Evolutionary conservation across 176 grass and related monocot species (phyloP), one percentile per base, ranked within the genome.

Genomic region (Pharus latifolius): DNA sequence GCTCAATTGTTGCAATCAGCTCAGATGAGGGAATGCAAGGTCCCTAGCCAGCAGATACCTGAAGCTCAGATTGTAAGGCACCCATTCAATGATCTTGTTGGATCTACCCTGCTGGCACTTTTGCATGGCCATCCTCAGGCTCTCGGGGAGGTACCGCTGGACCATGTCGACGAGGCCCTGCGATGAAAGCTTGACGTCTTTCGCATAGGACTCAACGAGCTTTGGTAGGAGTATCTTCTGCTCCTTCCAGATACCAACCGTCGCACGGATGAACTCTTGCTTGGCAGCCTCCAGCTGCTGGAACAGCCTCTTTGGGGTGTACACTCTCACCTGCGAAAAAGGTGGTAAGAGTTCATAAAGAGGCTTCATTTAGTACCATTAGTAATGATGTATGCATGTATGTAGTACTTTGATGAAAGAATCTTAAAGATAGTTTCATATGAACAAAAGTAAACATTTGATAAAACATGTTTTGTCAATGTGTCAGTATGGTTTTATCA

Each of bases 211-310:
- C 43, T 90, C 89, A 4, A 97, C 73, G 5, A 90, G 22, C 70
- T 90, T 97, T 2, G 93, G 89, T 41, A 97, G 75, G 44, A 97
- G 77, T 33, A 97, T 64, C 78, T 97, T 97, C 73, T 97, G 86
- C 45, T 89, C 89, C 69, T 74, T 92, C 89, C 86, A 97, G 45
- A 97, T 86, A 18, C 93, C 83, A 7, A 89, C 86, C 25, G 86
- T 97, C 12, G 93, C 93, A 15, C 89, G 76, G 69, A 97, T 87
- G 70, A 89, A 97, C 74, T 97, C 93, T 63, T 92, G 89, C 61
- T 90, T 97, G 15, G 83, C 88, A 8, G 86, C 70, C 83, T 97
- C 89, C 17, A 97, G 83, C 77, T 97, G 93, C 6, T 92, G 83
- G 69, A 78, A 92, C 74, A 97, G 70, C 77, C 83, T 73, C 77